Percentiles rank a stretch among this genome's conserved stretches.
Conservation (phyloP, 495 filamentous ascomycete species). For the Xylaria castorea region DNA sequence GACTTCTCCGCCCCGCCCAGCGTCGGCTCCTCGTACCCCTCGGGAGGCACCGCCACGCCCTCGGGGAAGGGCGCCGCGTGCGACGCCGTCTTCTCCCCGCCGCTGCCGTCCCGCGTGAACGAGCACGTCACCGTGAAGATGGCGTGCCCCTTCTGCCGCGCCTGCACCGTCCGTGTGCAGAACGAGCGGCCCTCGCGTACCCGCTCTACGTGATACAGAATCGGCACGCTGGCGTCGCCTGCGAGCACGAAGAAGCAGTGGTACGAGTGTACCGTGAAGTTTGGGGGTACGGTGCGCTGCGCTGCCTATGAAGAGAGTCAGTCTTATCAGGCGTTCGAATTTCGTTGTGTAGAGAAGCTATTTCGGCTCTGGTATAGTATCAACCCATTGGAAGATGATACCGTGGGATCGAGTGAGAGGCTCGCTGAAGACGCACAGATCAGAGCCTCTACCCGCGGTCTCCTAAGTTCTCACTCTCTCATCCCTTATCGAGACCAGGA, state of each 20-base stretch:
- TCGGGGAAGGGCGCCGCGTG: conserved; percentile 67
- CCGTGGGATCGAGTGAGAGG: background rate
- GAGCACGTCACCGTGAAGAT: conserved; percentile 96
- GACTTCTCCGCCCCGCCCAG: conserved; percentile 28
- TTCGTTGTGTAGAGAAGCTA: background rate
- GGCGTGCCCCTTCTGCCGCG: conserved; percentile 81
- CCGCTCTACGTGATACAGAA: conserved; percentile 89
- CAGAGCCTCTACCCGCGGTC: background rate
- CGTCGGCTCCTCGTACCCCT: conserved; percentile 49
- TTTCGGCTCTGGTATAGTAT: background rate
- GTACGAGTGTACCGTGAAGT: conserved; percentile 91
- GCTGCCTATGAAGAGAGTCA: conserved; percentile 60
- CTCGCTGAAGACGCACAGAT: background rate
- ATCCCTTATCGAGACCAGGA: background rate
- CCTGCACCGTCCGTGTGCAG: conserved; percentile 93
- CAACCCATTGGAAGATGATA: background rate
- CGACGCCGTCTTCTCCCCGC: conserved; percentile 62
- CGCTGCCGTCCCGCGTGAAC: conserved; percentile 76
- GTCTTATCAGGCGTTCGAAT: background rate
- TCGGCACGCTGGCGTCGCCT: conserved; percentile 81
- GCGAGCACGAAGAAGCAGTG: conserved; percentile 99
- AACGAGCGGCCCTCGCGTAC: conserved; percentile 92
- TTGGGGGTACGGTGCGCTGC: conserved; percentile 77
- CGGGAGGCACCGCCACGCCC: conserved; percentile 47
- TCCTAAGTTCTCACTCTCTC: background rate